Conservation (phyloP, 2,329 filamentous ascomycete species). For the Zasmidium angulare region DNA sequence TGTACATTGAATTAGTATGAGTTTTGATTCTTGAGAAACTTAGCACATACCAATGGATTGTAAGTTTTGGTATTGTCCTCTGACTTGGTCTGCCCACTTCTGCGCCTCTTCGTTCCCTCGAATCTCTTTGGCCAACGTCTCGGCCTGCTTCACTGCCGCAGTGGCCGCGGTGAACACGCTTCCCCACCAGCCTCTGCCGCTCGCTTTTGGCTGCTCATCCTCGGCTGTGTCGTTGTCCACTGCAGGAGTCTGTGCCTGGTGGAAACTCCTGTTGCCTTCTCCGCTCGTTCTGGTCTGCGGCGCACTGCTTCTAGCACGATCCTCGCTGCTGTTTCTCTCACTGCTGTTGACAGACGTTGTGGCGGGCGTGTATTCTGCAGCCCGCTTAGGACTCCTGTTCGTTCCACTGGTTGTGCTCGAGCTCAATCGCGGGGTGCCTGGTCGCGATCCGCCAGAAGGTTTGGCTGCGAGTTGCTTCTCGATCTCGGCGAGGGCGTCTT, state of each 20-base stretch:
- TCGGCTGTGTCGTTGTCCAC: slow-evolving; percentile 49
- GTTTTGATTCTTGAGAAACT: neutral
- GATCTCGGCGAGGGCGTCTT: slow-evolving; percentile 84
- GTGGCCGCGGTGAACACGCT: slow-evolving; percentile 77
- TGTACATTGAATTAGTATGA: slow-evolving; percentile 45
- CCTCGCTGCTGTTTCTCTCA: slow-evolving; percentile 61
- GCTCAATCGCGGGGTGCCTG: slow-evolving; percentile 74
- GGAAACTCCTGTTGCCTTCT: slow-evolving; percentile 71
- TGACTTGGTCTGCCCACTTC: slow-evolving; percentile 92
- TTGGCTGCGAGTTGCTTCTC: slow-evolving; percentile 74
- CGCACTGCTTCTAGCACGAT: slow-evolving; percentile 47
- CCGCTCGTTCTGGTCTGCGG: slow-evolving; percentile 65
- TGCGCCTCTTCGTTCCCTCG: slow-evolving; percentile 95
- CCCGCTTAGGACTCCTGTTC: slow-evolving; percentile 32
- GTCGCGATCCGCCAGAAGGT: slow-evolving; percentile 66
- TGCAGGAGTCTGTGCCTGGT: slow-evolving; percentile 69
- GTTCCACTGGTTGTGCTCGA: slow-evolving; percentile 46
- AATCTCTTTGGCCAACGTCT: slow-evolving; percentile 90
- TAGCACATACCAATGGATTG: slow-evolving; percentile 66
- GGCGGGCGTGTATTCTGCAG: slow-evolving; percentile 51
- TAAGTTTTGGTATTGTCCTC: slow-evolving; percentile 71
- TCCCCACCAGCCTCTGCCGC: slow-evolving; percentile 77
- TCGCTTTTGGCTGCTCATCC: slow-evolving; percentile 45
- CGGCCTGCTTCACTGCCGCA: slow-evolving; percentile 87
- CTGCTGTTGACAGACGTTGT: slow-evolving; percentile 45